Evolutionary conservation across 495 filamentous ascomycete species (phyloP), one percentile per base, ranked within the genome.

Genomic region (Tuber aestivum): DNA sequence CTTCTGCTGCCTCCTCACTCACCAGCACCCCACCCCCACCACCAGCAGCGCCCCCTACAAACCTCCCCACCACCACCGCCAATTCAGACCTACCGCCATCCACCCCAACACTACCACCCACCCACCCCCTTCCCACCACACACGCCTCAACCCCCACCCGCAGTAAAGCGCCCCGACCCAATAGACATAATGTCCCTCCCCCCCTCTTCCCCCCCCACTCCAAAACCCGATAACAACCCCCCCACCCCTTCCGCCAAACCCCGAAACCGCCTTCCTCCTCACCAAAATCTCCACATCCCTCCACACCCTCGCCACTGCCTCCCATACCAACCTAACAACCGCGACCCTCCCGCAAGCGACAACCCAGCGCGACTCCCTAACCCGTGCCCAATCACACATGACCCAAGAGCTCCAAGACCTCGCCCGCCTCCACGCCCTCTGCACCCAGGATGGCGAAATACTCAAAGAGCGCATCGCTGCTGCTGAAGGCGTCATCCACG

Each of bases 171-270:
- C 42, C 41, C 72, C n/a, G 72, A 79, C 56, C 42, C 72, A 50
- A 69, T 79, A 21, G 78, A 79, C 72, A 79, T 79, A 41, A 89
- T 79, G 83, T 78, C 69, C 84, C 91, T 88, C 77, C 93, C 85
- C 75, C 90, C 86, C 74, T 93, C 32, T 84, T 91, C 70, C 87
- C 94, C n/a, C 44, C 91, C 93, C 18, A 84, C 89, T 16, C 84
- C 89, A 69, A 83, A 84, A 7, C 80, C 83, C 44, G 77, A 85
- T 50, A 84, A 87, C 12, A 83, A 70, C 90, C 41, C 89, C 92
- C 0, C 95, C 95, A 0, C 95, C 94, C 18, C 93, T 97, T 72
- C 95, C 95, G 1, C 95, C 94, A 1, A 99, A 99, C 83, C 95
- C 95, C 10, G 94, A 99, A 85, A 99, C 97, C 82, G 94, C 97